Evolutionary conservation across 106 monocot species (phyloP).

Genomic region (Allium fistulosum): DNA sequence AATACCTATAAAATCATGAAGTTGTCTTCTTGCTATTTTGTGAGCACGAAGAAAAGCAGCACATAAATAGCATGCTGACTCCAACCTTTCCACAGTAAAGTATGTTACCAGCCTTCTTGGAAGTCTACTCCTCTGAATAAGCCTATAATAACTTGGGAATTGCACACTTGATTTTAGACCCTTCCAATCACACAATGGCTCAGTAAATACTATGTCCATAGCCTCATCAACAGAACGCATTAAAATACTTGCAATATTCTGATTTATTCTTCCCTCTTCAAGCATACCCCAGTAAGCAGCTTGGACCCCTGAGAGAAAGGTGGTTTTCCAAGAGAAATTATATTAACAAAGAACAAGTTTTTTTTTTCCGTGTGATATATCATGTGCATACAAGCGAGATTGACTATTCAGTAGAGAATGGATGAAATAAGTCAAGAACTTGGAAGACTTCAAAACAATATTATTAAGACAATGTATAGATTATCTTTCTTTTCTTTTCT

Average conservation of each 20-base stretch:
- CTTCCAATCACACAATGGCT: conserved; percentile 87
- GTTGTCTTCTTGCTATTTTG: conserved; percentile 74
- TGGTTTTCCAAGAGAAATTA: neutral
- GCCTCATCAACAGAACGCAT: conserved; percentile 97
- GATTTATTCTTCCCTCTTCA: conserved; percentile 90
- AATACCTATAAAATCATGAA: conserved; percentile 93
- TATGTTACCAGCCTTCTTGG: conserved; percentile 71
- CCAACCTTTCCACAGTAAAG: conserved; percentile 87
- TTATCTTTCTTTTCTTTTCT: too few relatives aligned
- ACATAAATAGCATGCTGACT: conserved; percentile 80
- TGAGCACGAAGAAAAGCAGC: conserved; percentile 99
- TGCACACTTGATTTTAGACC: conserved; percentile 73
- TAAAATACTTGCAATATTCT: conserved; percentile 64
- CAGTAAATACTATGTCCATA: conserved; percentile 71
- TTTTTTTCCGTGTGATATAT: neutral
- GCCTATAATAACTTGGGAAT: conserved; percentile 76
- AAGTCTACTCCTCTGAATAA: conserved; percentile 63
- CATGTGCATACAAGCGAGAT: too few relatives aligned
- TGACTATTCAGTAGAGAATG: too few relatives aligned
- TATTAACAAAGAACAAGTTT: neutral
- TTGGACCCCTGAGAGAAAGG: conserved; percentile 61
- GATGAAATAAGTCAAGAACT: too few relatives aligned
- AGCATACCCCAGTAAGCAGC: conserved; percentile 98
- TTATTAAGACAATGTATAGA: too few relatives aligned
- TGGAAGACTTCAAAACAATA: too few relatives aligned